A percentile compares a stretch with the other conserved stretches of the same genome.
phyloP scores from a whole-genome alignment of 2,329 filamentous ascomycete species.

The Fusarium tanahbumbuense region DNA sequence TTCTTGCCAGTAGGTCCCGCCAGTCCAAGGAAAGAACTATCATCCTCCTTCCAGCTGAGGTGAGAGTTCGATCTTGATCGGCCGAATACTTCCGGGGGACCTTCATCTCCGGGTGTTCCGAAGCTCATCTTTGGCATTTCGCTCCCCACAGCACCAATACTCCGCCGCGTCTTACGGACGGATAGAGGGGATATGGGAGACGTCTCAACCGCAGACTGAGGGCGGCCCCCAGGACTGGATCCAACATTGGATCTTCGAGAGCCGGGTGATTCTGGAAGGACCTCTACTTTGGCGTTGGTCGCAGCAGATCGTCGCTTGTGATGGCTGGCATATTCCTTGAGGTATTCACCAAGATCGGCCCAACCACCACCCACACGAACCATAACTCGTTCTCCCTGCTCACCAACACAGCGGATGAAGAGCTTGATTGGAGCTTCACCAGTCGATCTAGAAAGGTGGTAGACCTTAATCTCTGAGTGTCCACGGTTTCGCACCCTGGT shows the following conservation, averaged over 20 bases:
- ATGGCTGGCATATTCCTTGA: slow-evolving; percentile 92
- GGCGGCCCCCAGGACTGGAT: slow-evolving; percentile 57
- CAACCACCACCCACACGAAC: slow-evolving; percentile 98
- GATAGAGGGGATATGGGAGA: slow-evolving; percentile 62
- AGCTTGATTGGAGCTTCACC: slow-evolving; percentile 92
- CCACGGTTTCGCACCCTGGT: slow-evolving; percentile 62
- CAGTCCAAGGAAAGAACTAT: slow-evolving; percentile 71
- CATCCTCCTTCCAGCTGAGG: slow-evolving; percentile 69
- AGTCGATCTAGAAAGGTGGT: slow-evolving; percentile 87
- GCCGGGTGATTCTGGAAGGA: slow-evolving; percentile 53
- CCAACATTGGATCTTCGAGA: slow-evolving; percentile 48
- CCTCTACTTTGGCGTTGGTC: slow-evolving; percentile 66
- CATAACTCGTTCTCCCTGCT: slow-evolving; percentile 93
- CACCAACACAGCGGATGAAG: slow-evolving; percentile 91
- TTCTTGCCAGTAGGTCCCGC: slow-evolving; percentile 76
- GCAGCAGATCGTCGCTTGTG: slow-evolving; percentile 78
- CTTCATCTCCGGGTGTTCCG: slow-evolving; percentile 59
- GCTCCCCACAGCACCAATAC: slow-evolving; percentile 52
- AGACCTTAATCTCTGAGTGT: slow-evolving; percentile 85
- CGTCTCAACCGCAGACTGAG: slow-evolving; percentile 54
- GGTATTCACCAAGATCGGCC: slow-evolving; percentile 94
- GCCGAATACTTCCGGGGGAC: slow-evolving; percentile 59
- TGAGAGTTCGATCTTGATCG: slow-evolving; percentile 65
- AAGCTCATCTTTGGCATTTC: slow-evolving; percentile 52
- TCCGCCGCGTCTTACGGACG: slow-evolving; percentile 66